Conservation (phyloP, 768 basidiomycete genomes). For the Tricholoma flavovirens region DNA sequence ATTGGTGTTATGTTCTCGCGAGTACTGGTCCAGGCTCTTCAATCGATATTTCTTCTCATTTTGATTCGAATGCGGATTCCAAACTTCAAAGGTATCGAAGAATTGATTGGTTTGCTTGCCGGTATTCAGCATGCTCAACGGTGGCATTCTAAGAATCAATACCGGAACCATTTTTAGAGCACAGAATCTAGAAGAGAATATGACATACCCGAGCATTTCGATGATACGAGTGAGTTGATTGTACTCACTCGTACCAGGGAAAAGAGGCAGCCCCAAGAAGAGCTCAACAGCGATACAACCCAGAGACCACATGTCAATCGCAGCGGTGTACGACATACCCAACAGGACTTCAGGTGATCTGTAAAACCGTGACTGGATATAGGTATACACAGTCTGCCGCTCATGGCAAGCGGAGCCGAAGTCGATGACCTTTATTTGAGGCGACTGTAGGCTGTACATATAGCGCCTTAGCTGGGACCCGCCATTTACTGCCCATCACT, state of each 20-base stretch:
- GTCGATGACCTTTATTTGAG: conserved; percentile 98
- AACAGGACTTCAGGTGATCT: conserved; percentile 96
- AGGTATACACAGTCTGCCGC: conserved; percentile 99
- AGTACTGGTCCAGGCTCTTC: conserved; percentile 93
- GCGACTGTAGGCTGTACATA: conserved; percentile 75
- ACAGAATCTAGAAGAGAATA: conserved; percentile 1
- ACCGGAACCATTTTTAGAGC: conserved; percentile 1
- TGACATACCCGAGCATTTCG: conserved; percentile 92
- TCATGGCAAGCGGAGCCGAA: conserved; percentile 99
- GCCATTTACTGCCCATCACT: conserved; percentile 12
- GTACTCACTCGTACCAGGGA: conserved; percentile 98
- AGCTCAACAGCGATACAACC: conserved; percentile 98
- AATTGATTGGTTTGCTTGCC: conserved; percentile 95
- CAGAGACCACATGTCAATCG: conserved; percentile 99
- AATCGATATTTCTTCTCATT: conserved; percentile 81
- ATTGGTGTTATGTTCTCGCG: conserved; percentile 88
- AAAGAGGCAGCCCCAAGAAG: conserved; percentile 92
- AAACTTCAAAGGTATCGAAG: conserved; percentile 71
- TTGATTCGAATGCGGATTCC: conserved; percentile 58
- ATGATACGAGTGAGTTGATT: conserved; percentile 96
- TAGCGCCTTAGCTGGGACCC: conserved; percentile 2
- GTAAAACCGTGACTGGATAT: conserved; percentile 98
- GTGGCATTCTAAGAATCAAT: conserved; percentile 62
- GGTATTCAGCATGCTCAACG: conserved; percentile 87
- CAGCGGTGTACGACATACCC: conserved; percentile 87